A percentile compares a stretch with the other conserved stretches of the same genome.
Conservation (phyloP, 257 asterid species). For the Solanum paucissectum region DNA sequence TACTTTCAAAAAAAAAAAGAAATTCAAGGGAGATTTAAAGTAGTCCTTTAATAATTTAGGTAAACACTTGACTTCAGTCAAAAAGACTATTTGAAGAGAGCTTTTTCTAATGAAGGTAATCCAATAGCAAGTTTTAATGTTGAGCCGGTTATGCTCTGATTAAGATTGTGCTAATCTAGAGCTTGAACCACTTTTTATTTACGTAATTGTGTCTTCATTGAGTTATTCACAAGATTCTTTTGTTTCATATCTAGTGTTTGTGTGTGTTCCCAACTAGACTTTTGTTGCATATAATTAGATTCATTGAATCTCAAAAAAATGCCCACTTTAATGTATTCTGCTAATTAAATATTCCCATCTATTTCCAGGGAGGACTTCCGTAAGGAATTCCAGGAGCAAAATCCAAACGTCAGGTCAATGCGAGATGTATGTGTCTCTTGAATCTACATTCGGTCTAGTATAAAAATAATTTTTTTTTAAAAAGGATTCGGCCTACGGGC, state of each 20-base stretch:
- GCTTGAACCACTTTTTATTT: neutral
- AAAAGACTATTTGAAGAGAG: neutral
- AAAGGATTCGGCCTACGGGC: neutral
- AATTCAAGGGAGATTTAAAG: neutral
- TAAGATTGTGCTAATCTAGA: neutral
- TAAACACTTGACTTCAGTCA: neutral
- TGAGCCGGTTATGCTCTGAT: neutral
- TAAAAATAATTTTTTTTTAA: too few species aligned
- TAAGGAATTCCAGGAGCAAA: conserved; percentile 67
- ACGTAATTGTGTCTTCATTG: neutral
- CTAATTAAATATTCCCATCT: neutral
- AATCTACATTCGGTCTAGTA: neutral
- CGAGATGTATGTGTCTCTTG: conserved; percentile 48
- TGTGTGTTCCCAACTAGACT: neutral
- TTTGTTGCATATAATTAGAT: neutral
- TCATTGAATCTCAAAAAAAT: neutral
- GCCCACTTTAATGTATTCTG: neutral
- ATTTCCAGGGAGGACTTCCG: conserved; percentile 89
- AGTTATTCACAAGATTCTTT: neutral
- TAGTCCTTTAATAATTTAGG: neutral
- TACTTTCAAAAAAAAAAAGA: too few species aligned
- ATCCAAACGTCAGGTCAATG: conserved; percentile 87
- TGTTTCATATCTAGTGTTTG: neutral
- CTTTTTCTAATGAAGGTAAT: neutral
- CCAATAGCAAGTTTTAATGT: neutral